These are phyloP conservation scores for Massarina eburnea DNA, from an alignment of 2,329 filamentous ascomycete genomes.

Conservation along the genomic window DNA sequence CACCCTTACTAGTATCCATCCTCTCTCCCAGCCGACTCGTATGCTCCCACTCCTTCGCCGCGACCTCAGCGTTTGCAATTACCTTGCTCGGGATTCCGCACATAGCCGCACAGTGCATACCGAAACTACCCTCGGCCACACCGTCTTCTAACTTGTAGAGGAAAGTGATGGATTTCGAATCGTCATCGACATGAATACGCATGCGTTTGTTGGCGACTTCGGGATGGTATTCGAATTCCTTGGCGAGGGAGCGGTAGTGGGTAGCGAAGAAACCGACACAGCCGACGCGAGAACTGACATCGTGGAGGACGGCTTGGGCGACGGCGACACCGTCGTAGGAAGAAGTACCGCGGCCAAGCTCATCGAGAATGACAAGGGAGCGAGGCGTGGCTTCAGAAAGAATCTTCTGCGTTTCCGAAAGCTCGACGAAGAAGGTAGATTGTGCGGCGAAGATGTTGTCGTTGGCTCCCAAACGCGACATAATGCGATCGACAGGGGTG, in stretches of 20 bases:
- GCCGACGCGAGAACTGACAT: slow-evolving; percentile 89
- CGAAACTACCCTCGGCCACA: slow-evolving; percentile 93
- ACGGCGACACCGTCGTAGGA: slow-evolving; percentile 97
- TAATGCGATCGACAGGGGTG: slow-evolving; percentile 94
- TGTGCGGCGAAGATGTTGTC: slow-evolving; percentile 99
- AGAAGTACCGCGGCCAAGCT: slow-evolving; percentile 90
- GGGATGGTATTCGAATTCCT: slow-evolving; percentile 86
- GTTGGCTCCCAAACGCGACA: slow-evolving; percentile 95
- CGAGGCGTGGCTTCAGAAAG: slow-evolving; percentile 89
- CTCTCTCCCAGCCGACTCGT: slow-evolving; percentile 88
- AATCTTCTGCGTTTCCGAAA: slow-evolving; percentile 98
- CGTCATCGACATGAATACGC: slow-evolving; percentile 91
- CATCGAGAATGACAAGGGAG: slow-evolving; percentile 93
- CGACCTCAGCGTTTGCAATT: slow-evolving; percentile 83
- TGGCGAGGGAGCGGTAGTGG: slow-evolving; percentile 91
- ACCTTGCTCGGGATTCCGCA: slow-evolving; percentile 85
- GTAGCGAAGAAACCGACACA: slow-evolving; percentile 97
- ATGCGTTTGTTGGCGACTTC: slow-evolving; percentile 86
- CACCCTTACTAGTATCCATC: slow-evolving; percentile 69
- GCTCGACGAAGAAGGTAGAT: slow-evolving; percentile 96
- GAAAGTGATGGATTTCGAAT: slow-evolving; percentile 86
- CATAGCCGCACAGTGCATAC: slow-evolving; percentile 99
- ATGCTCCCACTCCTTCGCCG: slow-evolving; percentile 92
- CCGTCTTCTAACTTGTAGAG: slow-evolving; percentile 91
- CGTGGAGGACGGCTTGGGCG: slow-evolving; percentile 94